These are phyloP conservation scores for Lasiosphaeriaceae sp. DNA, from an alignment of 495 filamentous ascomycete genomes.

Conservation along the genomic window DNA sequence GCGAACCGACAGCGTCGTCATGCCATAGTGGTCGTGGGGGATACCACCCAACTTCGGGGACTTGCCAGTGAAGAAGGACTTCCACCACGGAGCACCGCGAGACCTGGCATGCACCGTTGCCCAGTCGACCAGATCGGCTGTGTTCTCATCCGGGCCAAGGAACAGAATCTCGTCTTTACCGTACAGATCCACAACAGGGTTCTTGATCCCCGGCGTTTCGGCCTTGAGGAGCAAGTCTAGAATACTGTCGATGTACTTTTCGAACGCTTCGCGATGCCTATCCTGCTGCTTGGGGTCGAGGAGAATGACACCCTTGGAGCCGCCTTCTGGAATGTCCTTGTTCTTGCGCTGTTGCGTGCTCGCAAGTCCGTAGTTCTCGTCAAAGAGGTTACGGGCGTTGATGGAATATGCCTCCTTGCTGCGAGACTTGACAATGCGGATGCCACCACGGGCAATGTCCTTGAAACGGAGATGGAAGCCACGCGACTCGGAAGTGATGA, in stretches of 20 bases:
- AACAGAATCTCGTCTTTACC: constrained; percentile 94
- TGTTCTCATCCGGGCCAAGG: constrained; percentile 99
- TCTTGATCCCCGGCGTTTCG: constrained; percentile 92
- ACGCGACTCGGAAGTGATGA: constrained; percentile 93
- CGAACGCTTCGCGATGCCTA: constrained; percentile 84
- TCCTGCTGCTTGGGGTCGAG: constrained; percentile 92
- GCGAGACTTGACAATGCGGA: constrained; percentile 95
- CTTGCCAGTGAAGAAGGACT: constrained; percentile 99
- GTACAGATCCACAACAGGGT: constrained; percentile 93
- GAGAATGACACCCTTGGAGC: constrained; percentile 95
- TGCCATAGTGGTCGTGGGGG: constrained; percentile 92
- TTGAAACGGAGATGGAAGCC: constrained; percentile 97
- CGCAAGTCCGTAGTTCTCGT: constrained; percentile 97
- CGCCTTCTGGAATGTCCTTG: constrained; percentile 99
- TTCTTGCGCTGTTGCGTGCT: constrained; percentile 99
- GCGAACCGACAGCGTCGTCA: constrained; percentile 95
- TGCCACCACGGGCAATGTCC: constrained; percentile 94
- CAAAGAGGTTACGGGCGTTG: constrained; percentile 92
- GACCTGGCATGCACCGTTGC: constrained; percentile 88
- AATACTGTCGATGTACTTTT: constrained; percentile 99
- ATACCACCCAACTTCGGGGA: constrained; percentile 94
- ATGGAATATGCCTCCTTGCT: constrained; percentile 93
- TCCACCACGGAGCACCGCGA: constrained; percentile 96
- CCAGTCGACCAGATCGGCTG: constrained; percentile 95
- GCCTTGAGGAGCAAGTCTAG: constrained; percentile 89